Evolutionary conservation across 371 early-diverging fungal genomes (phyloP), one percentile per base, ranked within the genome.

Genomic region (Basidiobolus meristosporus): DNA sequence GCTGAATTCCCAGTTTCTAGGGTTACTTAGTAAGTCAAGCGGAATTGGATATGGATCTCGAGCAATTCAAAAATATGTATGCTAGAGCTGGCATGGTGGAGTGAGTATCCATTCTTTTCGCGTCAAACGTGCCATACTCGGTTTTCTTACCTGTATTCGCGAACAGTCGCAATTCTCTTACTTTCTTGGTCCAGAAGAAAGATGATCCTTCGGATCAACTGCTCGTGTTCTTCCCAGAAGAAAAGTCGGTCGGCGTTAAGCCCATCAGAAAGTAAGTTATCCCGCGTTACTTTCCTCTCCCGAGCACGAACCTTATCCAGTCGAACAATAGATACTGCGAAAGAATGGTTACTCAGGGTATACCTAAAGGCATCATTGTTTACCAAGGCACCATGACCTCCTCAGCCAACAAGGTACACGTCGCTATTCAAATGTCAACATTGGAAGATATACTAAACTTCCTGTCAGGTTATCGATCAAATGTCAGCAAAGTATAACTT

Each of bases 171-270:
- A 64, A 67, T 34, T 60, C 60, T 11, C 65, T 92, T 57, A 84
- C 80, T 17, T 90, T 90, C 57, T 62, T 86, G 38, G 89, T 90
- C 10, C 75, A 85, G 47, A 79, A 80, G 57, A 72, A 70, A 47
- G 74, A 78, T 50, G 75, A 79, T 51, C 78, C 77, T 12, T 65
- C 73, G 23, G 87, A 86, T 48, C 84, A 88, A 52, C 60, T 91
- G 48, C 67, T 89, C 32, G 82, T 90, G 2, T 88, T 90, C 53
- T 92, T 95, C 65, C 78, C 90, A 14, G 86, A 87, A 32, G 90
- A 84, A 28, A 67, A 70, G 33, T 75, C 83, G 3, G 83, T 95
- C 9, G 92, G 96, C 46, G 80, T 90, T 30, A 85, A 87, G 51
- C 77, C 82, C n/a, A 72, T 92, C 48, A 73, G 79, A 60, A 76